Evolutionary conservation across 331 rosid species (phyloP), one percentile per base, ranked within the genome.

Genomic region (Malus hybrid): DNA sequence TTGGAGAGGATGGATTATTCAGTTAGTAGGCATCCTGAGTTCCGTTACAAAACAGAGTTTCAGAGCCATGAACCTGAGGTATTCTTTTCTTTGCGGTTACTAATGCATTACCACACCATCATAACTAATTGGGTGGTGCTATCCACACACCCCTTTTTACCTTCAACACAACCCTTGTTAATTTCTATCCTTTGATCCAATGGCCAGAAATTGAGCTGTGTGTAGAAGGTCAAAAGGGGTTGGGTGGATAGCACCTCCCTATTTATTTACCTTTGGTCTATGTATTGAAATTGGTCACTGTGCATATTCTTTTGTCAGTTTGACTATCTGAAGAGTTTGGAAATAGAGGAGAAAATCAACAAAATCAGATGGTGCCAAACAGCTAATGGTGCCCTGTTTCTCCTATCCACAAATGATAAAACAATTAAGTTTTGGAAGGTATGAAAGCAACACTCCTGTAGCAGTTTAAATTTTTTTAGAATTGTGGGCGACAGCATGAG

Each of bases 41-140:
- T 93, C 81, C 98, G 96, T 67, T 93, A 93, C 77, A 93, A 93
- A 86, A 93, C 98, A 4, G 98, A 93, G 87, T 93, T 93, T 84
- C 98, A 93, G 89, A 90, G 97, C 85, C 98, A 93, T 65, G 98
- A 93, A 86, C 98, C 98, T 7, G 98, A 93, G 98, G 98, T 90
- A 76, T 56, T 19, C 11, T 57, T 50, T 70, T 50, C 67, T 6
- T 27, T 16, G 3, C 8, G 24, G 16, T 72, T 31, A 34, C 66
- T 72, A 27, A 22, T 70, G 44, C 66, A 36, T 56, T 73, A 33
- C 67, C 71, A 64, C 46, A 39, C 46, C 46, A 39, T 39, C 46
- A 39, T 39, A 39, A 2, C 13, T 39, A 39, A 39, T 39, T 36
- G 42, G 42, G 42, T 36, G 42, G 42, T 36, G 42, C 11, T 36